These are phyloP conservation scores for Cucurbita moschata DNA, from an alignment of 306 rosid genomes.

Conservation along the genomic window DNA sequence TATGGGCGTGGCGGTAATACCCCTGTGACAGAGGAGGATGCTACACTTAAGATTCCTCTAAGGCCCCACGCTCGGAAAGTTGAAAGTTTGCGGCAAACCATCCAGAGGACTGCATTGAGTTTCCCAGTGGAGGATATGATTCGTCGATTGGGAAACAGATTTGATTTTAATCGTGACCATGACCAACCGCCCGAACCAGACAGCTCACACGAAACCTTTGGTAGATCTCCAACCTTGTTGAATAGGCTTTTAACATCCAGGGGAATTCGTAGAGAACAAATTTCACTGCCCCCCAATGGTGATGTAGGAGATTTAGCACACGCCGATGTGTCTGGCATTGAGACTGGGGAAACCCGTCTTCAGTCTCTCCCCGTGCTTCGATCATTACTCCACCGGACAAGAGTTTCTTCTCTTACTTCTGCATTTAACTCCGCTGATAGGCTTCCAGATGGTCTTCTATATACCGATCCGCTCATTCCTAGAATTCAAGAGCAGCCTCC, in stretches of 20 bases:
- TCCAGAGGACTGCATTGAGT: conserved; percentile 47
- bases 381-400: conserved; percentile 43
- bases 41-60: conserved; percentile 49
- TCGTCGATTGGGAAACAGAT: conserved; percentile 68
- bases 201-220: conserved; percentile 31
- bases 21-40: conserved; percentile 45
- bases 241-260: conserved; percentile 66
- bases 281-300: conserved; percentile 19
- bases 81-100: conserved; percentile 80
- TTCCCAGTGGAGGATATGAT: conserved; percentile 80
- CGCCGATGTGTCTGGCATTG: conserved; percentile 20
- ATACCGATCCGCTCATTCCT: conserved; percentile 24
- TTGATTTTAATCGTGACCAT: conserved; percentile 46
- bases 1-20: conserved; percentile 63
- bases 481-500: conserved; percentile 50
- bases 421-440: conserved; percentile 58
- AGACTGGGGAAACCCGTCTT: conserved; percentile 37
- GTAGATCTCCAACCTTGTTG: conserved; percentile 46
- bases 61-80: conserved; percentile 81
- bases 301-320: conserved; percentile 50
- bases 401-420: conserved; percentile 40
- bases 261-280: conserved; percentile 67
- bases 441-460: conserved; percentile 50
- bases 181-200: conserved; percentile 40
- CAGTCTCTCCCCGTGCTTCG: conserved; percentile 42